These are phyloP conservation scores for Lepidium campestre DNA, from an alignment of 441 rosid species.

Conservation along the genomic window DNA sequence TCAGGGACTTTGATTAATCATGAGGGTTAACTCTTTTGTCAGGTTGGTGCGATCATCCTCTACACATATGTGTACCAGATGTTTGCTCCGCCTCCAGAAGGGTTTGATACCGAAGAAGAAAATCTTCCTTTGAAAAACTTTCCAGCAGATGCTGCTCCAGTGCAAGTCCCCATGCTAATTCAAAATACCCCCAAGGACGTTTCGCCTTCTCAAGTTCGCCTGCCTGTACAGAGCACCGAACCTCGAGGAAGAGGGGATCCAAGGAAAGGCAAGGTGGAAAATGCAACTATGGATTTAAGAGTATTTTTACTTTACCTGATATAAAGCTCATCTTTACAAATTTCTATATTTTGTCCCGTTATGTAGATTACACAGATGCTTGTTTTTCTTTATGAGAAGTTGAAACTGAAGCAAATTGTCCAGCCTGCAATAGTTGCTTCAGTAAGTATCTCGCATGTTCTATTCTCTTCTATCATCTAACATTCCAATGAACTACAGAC, in stretches of 20 bases:
- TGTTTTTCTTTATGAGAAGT: conserved; percentile 52
- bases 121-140: conserved; percentile 50
- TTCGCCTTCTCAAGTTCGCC: conserved; percentile 45
- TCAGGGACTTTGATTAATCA: not conserved
- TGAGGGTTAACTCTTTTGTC: conserved; percentile 16
- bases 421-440: conserved; percentile 96
- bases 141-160: conserved; percentile 42
- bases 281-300: not conserved
- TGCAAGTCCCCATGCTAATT: conserved; percentile 63
- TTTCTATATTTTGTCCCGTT: conserved; percentile 14
- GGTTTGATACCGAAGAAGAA: conserved; percentile 59
- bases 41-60: conserved; percentile 98
- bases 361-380: conserved; percentile 54
- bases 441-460: conserved; percentile 39
- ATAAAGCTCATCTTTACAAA: not conserved
- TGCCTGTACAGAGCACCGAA: conserved; percentile 39
- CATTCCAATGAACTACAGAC: not conserved
- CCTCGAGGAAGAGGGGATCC: conserved; percentile 29
- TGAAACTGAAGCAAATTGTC: conserved; percentile 91
- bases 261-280: conserved; percentile 51
- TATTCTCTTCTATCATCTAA: not conserved
- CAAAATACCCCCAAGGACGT: conserved; percentile 34
- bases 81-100: conserved; percentile 95
- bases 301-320: conserved; percentile 5
- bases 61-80: conserved; percentile 90